phyloP scores from a whole-genome alignment of 805 yeast genomes.

The Ogataea wickerhamii region DNA sequence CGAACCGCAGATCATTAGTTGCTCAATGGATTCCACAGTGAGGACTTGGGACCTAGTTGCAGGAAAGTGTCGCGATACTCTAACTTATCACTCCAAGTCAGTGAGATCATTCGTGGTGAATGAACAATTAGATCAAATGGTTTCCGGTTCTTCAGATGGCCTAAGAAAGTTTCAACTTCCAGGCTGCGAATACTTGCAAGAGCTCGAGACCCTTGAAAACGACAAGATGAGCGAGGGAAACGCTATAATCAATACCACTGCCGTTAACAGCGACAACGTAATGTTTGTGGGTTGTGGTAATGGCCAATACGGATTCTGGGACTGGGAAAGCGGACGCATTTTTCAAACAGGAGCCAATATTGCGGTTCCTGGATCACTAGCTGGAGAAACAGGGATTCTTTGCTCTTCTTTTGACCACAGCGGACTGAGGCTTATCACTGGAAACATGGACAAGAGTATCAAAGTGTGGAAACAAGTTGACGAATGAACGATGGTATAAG shows the following conservation, averaged over 20 bases:
- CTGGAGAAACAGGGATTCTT: constrained; percentile 63
- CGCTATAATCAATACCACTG: constrained; percentile 62
- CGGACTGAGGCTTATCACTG: constrained; percentile 77
- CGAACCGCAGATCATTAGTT: constrained; percentile 83
- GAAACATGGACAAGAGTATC: constrained; percentile 86
- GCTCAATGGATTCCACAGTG: constrained; percentile 81
- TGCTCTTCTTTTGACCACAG: constrained; percentile 73
- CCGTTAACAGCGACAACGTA: constrained; percentile 57
- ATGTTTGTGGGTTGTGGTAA: constrained; percentile 82
- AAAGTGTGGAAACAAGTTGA: constrained; percentile 63
- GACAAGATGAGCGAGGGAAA: constrained; percentile 33
- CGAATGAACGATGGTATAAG: too few relatives aligned
- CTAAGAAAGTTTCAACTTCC: constrained; percentile 83
- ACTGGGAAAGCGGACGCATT: constrained; percentile 67
- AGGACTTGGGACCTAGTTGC: constrained; percentile 88
- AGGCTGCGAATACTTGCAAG: constrained; percentile 57
- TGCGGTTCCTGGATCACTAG: constrained; percentile 67
- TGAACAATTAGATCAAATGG: constrained; percentile 68
- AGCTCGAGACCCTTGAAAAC: constrained; percentile 45
- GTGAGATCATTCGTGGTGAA: constrained; percentile 71
- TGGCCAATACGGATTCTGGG: constrained; percentile 74
- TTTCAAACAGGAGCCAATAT: constrained; percentile 52
- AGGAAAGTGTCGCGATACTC: constrained; percentile 62
- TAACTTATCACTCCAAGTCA: constrained; percentile 83
- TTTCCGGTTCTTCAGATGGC: constrained; percentile 78